phyloP scores from a whole-genome alignment of 139 green algal genomes.

The Edaphochlamys debaryana region DNA sequence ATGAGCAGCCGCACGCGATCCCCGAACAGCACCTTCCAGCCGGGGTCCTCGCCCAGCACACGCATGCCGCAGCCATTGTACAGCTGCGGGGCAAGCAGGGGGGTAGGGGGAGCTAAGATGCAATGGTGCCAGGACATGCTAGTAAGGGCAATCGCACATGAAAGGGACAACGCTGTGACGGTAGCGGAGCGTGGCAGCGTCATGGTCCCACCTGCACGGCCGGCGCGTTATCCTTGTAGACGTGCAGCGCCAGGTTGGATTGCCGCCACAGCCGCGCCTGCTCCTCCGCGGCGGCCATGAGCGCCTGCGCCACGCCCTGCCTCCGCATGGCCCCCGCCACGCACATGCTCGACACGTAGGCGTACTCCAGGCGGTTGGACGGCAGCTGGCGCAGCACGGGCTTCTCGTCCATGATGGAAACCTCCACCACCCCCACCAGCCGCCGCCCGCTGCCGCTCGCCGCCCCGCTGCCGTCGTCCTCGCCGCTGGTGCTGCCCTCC shows the following conservation, averaged over 20 bases:
- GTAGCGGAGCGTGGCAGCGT: no score
- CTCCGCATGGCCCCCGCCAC: slow-evolving; percentile 34
- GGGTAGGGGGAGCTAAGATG: no score
- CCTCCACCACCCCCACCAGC: slow-evolving; percentile 58
- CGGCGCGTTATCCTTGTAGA: slow-evolving; percentile 57
- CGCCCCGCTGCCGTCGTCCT: not conserved
- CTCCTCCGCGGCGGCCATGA: slow-evolving; percentile 43
- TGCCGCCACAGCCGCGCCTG: slow-evolving; percentile 54
- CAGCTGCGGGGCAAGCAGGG: no score
- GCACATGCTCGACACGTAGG: slow-evolving; percentile 65
- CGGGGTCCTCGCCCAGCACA: slow-evolving; percentile 38
- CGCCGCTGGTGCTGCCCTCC: not conserved
- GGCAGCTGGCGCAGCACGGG: slow-evolving; percentile 46
- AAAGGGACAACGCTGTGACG: no score
- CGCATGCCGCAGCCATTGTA: slow-evolving; percentile 52
- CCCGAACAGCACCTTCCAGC: slow-evolving; percentile 33
- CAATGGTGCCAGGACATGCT: no score
- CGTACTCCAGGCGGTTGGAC: not conserved
- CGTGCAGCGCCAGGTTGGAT: slow-evolving; percentile 51
- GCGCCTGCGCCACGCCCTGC: slow-evolving; percentile 44
- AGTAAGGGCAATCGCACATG: no score
- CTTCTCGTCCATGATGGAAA: slow-evolving; percentile 38
- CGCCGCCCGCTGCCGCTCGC: not conserved
- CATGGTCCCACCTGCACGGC: no score
- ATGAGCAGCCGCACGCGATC: slow-evolving; percentile 51